Evolutionary conservation across 140 eudicot genomes (phyloP), one percentile per base, ranked within the genome.

Genomic region (Cichorium intybus): DNA sequence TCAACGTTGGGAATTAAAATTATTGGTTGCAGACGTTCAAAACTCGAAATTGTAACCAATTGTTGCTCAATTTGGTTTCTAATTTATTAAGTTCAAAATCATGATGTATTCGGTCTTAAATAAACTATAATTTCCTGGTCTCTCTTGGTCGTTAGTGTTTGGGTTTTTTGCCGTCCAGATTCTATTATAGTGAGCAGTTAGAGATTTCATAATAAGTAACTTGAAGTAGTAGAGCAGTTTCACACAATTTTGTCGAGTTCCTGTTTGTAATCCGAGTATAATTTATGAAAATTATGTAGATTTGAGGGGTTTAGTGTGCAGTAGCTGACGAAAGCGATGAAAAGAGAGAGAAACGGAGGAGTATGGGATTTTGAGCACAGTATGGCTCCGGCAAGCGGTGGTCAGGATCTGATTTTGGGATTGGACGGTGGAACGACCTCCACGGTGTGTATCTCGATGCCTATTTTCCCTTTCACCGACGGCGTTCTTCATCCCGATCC

Each of bases 391-490:
- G 43, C 46, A 5, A 78, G 55, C 69, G 73, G 41, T 23, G 74
- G 51, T 61, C 71, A 73, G 48, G 76, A 76, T 58, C 83, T 89
- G 70, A 73, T 86, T 39, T 57, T 89, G 72, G 97, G 97, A 26
- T 80, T 89, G 65, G 97, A 89, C 64, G 97, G 97, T 21, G 97
- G 95, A 27, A 84, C 97, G 8, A 83, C 95, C 16, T 78, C 83
- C 11, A 89, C 97, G 15, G 81, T 84, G 1, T 89, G 97, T 59
- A 70, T 89, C 21, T 89, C 87, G 60, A 81, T 89, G 77, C 89
- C 95, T 10, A 23, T 83, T 5, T 62, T 79, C 8, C 69, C 86
- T 55, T 71, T 78, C 56, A 26, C 60, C 7, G 77, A 72, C 28
- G 56, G 62, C 46, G 14, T 56, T 18, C 65, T 60, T 52, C 75